Evolutionary conservation across 805 yeast species (phyloP), one percentile per base, ranked within the genome.

Genomic region (Kluyveromyces starmeri): DNA sequence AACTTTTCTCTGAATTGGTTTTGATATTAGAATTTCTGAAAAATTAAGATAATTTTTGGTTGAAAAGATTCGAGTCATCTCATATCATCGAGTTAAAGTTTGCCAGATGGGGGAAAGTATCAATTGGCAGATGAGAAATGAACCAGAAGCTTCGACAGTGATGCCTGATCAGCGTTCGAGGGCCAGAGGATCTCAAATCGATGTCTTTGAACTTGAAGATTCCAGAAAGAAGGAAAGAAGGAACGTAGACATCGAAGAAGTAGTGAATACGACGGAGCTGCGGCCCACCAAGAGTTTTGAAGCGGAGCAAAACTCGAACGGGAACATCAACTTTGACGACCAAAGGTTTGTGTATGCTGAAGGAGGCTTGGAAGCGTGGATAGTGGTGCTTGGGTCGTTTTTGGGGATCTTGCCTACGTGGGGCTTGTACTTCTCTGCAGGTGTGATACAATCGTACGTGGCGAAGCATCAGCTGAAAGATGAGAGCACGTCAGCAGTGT

Each of bases 361-460:
- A 33, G 71, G 72, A 13, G 72, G 72, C 0, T 33, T 48, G 13
- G 39, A 47, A 32, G 72, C 73, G 2, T 61, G 63, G 41, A 36
- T 46, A 17, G 55, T 50, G 4, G 50, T 44, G 2, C 24, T 50
- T 13, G 54, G 54, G 10, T 66, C 78, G 0, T 72, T 74, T 46
- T 53, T 73, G 22, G 83, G 83, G 3, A 57, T 75, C 40, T 51
- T 72, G 5, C 68, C 71, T 27, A 64, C 72, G 4, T 72, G 79
- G 48, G 94, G 94, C 1, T 43, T 81, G 19, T 64, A 77, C 55
- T 81, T 80, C 48, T 58, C 82, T 1, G 65, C 71, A 9, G 85
- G 86, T 36, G 79, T 77, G 1, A 64, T 80, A 25, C 83, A 80
- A 53, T 72, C 83, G 1, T 78, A 74, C 50, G 66, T 80, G 2